Evolutionary conservation across 176 grass and related monocot genomes (phyloP), one percentile per base, ranked within the genome.

Genomic region (Carex pumila): DNA sequence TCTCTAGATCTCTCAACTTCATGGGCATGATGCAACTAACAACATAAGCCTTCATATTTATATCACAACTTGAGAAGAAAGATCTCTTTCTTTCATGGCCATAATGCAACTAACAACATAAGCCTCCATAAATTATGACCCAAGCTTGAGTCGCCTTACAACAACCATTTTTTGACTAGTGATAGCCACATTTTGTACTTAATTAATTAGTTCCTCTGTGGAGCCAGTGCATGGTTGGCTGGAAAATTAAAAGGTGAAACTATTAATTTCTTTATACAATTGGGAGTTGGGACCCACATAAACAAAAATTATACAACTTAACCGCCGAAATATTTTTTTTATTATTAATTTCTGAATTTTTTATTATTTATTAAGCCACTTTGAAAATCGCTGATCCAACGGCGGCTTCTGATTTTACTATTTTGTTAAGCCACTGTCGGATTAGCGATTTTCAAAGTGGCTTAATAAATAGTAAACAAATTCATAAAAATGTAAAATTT

Each of bases 91-190:
- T 79, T 80, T 61, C 13, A 61, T 61, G 25, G 54, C 14, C 34
- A 81, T 21, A 72, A 39, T 69, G 41, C 70, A 73, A 73, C 43
- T 50, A 73, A 73, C 70, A 73, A 73, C 70, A 47, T 50, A 73
- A 73, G 4, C 14, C 70, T 73, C 43, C 70, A 50, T 75, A 75
- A 75, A 54, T 75, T 14, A 54, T 75, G 71, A 54, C 43, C 47
- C 47, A 75, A 19, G 47, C 39, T 54, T 53, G 47, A 54, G 47
- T 53, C 25, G 25, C 25, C 25, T 25, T 75, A 54, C 71, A 75
- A 75, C 47, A 75, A 75, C 71, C 71, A 30, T 54, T 76, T 55
- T 17, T 70, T 53, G 47, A 11, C 50, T 76, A 32, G 49, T 76
- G 31, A 31, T 5, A 55, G 12, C 0, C 72, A 54, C 25, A 15